Base-by-base conservation (phyloP, 441 rosid genomes). In the Raphanus hybrid region DNA sequence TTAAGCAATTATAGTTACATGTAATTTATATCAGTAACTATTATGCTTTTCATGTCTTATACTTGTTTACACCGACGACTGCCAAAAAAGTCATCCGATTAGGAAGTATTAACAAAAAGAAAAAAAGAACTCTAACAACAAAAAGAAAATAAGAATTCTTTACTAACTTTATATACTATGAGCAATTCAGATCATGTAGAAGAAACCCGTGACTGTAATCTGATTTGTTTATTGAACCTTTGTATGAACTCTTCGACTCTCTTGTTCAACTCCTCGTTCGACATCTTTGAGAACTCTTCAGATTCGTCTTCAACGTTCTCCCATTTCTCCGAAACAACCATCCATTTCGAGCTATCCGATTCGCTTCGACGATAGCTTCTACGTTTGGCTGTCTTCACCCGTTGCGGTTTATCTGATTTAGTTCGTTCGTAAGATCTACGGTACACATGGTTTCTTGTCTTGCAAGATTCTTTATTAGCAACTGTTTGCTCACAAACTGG, bases 191-290 rank as follows among this genome's bases (percentile, higher is more conserved):
- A 16, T 70, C 66, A 76, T n/a, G 70, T 60, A 41, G 67, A 62
- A 60, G 12, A 62, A 16, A 6, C 72, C 43, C 39, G 67, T 16
- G 76, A 75, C 69, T 86, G 87, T 43, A 75, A 83, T 78, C 87
- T 84, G 64, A 88, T 86, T 59, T 88, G 86, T 71, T 61, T 78
- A 45, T 83, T 86, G 77, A 83, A 87, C 70, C 72, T 70, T 66
- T 73, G 73, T 70, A 90, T 90, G 35, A 90, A 90, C 32, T 91
- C 92, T 78, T 91, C 93, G 23, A 87, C 88, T 73, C 90, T 84
- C 76, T 71, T 78, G 66, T 91, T 89, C 70, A 91, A 32, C 35
- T 91, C 96, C 66, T 89, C 93, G 23, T 85, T 74, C 1, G 96
- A 89, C 93, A 91, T 59, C 55, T 66, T 78, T 55, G 88, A 86